phyloP scores from a whole-genome alignment of 2,329 filamentous ascomycete species.

The Monilinia polystroma region DNA sequence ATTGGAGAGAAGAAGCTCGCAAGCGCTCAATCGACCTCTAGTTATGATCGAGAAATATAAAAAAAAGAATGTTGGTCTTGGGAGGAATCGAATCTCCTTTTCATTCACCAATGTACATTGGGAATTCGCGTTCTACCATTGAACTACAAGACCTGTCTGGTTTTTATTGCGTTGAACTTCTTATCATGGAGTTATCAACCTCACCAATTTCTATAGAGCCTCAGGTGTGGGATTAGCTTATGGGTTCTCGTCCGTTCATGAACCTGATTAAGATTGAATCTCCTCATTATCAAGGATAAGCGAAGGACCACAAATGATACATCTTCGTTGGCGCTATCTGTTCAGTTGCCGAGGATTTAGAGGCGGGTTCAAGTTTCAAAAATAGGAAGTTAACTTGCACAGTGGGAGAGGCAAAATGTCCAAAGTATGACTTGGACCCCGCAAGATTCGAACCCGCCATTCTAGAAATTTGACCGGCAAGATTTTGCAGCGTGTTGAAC shows the following conservation, averaged over 20 bases:
- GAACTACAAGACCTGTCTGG: not conserved
- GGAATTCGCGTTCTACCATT: not conserved
- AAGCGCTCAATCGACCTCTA: not conserved
- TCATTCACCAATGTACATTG: not conserved
- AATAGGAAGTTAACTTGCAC: not conserved
- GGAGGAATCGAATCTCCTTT: not conserved
- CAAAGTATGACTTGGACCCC: constrained; percentile 1
- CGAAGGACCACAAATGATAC: constrained; percentile 5
- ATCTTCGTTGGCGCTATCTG: not conserved
- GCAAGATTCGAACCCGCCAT: not conserved
- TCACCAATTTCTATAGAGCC: not conserved
- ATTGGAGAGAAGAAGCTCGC: not conserved
- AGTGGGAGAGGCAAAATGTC: not conserved
- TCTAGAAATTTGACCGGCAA: not conserved
- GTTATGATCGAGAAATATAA: not conserved
- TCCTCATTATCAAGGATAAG: not conserved
- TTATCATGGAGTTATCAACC: not conserved
- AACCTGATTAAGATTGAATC: not conserved
- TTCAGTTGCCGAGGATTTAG: not conserved
- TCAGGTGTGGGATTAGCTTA: not conserved
- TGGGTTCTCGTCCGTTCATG: not conserved
- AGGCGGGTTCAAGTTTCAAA: not conserved
- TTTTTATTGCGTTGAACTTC: not conserved
- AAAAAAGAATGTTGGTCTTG: not conserved
- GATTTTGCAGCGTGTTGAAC: not conserved